Evolutionary conservation across 1,139 yeast genomes (phyloP).

Genomic region (Taphrina confusa): DNA sequence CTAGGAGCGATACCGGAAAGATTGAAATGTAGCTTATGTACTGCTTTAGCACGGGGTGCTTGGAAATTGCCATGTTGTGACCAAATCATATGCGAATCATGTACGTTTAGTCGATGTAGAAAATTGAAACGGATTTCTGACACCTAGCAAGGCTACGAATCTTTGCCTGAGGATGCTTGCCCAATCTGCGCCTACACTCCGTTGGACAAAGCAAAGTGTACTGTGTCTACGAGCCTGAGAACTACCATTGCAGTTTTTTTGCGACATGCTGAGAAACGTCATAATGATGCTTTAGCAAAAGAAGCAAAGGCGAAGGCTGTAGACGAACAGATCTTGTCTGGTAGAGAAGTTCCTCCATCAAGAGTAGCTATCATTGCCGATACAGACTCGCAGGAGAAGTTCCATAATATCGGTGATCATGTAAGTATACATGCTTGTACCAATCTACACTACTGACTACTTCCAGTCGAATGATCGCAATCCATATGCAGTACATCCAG

Average conservation of each 20-base stretch:
- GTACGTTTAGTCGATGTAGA: background rate
- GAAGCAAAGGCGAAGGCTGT: slow-evolving; percentile 17
- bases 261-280: slow-evolving; percentile 32
- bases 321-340: background rate
- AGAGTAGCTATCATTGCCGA: no score
- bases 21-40: slow-evolving; percentile 21
- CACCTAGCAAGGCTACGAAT: slow-evolving; percentile 19
- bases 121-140: background rate
- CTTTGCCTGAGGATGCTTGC: slow-evolving; percentile 3
- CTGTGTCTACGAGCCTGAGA: slow-evolving; percentile 18
- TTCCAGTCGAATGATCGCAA: no score
- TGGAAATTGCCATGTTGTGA: slow-evolving; percentile 33
- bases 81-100: slow-evolving; percentile 22
- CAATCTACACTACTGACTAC: no score
- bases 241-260: slow-evolving; percentile 32
- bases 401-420: no score
- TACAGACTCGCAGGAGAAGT: no score
- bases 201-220: slow-evolving; percentile 11
- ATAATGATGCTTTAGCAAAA: slow-evolving; percentile 29
- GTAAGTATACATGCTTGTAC: no score
- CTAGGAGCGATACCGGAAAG: slow-evolving; percentile 32
- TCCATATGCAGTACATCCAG: no score
- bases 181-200: slow-evolving; percentile 29
- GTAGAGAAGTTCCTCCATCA: background rate
- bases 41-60: slow-evolving; percentile 28